phyloP scores from a whole-genome alignment of 73 alveolate species.

The Uronychia binucleata region DNA sequence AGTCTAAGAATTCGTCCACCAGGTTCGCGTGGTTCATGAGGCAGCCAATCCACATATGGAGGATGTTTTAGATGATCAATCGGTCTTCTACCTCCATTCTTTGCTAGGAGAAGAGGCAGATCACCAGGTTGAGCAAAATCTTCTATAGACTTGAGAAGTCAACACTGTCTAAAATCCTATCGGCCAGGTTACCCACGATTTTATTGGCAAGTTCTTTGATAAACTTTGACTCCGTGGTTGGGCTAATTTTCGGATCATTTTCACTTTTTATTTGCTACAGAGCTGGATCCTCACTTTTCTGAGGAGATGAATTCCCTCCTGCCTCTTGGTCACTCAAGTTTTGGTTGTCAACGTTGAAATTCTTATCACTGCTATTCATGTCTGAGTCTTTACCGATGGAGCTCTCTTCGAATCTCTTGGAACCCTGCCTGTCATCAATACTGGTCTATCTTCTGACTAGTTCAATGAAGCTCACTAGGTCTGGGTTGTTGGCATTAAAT shows the following conservation, averaged over 20 bases:
- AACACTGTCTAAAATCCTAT: slow-evolving; percentile 11
- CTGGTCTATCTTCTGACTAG: slow-evolving; percentile 11
- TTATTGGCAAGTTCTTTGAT: slow-evolving; percentile 2
- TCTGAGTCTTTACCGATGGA: neutral
- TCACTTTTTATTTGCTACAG: neutral
- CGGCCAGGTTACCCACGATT: neutral
- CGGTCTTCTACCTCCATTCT: slow-evolving; percentile 42
- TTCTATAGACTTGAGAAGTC: slow-evolving; percentile 30
- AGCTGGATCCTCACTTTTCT: too few relatives aligned
- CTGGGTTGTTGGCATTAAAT: slow-evolving; percentile 35
- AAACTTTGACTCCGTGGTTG: neutral
- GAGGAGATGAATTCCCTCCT: too few relatives aligned
- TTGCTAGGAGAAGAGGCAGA: slow-evolving; percentile 1
- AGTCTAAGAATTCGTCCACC: slow-evolving; percentile 21
- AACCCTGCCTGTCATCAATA: neutral
- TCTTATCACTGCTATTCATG: neutral
- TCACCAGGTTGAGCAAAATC: slow-evolving; percentile 15
- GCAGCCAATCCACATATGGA: slow-evolving; percentile 55
- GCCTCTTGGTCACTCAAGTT: slow-evolving; percentile 4
- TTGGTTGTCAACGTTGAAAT: neutral
- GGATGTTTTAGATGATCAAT: slow-evolving; percentile 54
- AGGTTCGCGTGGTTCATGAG: slow-evolving; percentile 23
- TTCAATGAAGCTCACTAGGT: neutral
- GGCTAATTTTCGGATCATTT: neutral
- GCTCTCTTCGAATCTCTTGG: neutral